Base-by-base conservation (phyloP, 345 rosid genomes). In the Litchi chinensis region DNA sequence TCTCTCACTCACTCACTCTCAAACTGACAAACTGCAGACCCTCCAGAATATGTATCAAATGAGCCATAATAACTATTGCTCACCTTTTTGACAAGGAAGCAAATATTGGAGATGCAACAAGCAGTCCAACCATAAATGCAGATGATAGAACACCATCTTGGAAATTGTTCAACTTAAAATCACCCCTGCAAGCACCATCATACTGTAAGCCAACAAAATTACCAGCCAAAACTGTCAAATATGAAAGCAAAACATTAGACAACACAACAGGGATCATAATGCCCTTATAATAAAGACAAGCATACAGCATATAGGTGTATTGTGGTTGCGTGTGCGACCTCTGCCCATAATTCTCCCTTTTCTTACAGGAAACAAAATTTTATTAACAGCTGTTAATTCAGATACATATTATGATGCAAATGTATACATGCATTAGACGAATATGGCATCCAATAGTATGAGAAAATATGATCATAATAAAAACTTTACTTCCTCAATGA, bases 51-150 rank as follows among this genome's bases (percentile, higher is more conserved):
- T 40, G 28, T 19, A 19, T 22, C 9, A 12, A 40, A 46, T 74
- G 60, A 28, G 21, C 40, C 44, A 59, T 21, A 66, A 16, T 54
- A 13, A 66, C 11, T 15, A 77, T 41, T 12, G 37, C 10, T 67
- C 68, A 92, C 99, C 97, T 90, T 84, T 91, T 96, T 16, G 99
- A 92, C 64, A 92, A 80, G 18, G 91, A 91, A 73, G 99, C 99
- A 86, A 96, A 96, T 70, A 93, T 88, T 10, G 97, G 98, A 83
- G 97, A 96, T 73, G 97, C 91, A 54, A 96, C 70, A 22, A 96
- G 97, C 84, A 96, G 95, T 48, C 98, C 99, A 86, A 93, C 99
- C 98, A 96, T 93, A 79, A 91, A 96, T n/a, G 98, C 98, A 75
- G 97, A 96, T 48, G 99, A 96, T 44, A 96, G 83, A 63, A 91